Conservation (phyloP, 2,329 filamentous ascomycete species). For the Sclerotinia glacialis region DNA sequence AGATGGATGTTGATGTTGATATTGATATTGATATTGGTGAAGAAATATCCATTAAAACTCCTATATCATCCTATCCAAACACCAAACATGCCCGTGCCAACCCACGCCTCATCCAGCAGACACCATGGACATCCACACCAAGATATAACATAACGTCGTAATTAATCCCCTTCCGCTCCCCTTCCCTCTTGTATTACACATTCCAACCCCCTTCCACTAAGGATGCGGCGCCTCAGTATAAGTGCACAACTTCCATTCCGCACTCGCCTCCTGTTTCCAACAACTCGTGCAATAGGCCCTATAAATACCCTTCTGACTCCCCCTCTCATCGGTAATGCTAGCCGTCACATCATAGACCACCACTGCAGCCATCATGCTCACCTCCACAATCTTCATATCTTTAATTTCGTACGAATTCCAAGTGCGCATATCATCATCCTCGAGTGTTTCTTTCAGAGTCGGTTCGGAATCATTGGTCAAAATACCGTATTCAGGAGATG, state of each 20-base stretch:
- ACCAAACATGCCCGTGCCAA: constrained; percentile 11
- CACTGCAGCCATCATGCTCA: constrained; percentile 19
- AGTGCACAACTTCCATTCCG: constrained; percentile 21
- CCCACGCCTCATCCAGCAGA: constrained; percentile 5
- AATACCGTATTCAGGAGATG: constrained; percentile 20
- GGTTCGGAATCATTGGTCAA: constrained; percentile 18
- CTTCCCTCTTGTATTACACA: not conserved
- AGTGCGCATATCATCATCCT: constrained; percentile 19
- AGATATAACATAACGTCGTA: constrained; percentile 5
- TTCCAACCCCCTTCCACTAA: not conserved
- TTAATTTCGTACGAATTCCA: constrained; percentile 18
- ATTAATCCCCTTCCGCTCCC: not conserved
- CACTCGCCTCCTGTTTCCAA: constrained; percentile 20
- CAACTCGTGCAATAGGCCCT: constrained; percentile 20
- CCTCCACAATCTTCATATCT: constrained; percentile 21
- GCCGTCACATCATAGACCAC: constrained; percentile 16
- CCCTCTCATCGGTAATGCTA: constrained; percentile 14
- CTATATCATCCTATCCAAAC: constrained; percentile 12
- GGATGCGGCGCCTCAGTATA: constrained; percentile 20
- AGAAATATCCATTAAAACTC: constrained; percentile 15
- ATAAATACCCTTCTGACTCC: constrained; percentile 3
- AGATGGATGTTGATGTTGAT: too few species aligned
- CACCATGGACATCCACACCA: constrained; percentile 7
- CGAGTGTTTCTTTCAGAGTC: constrained; percentile 18
- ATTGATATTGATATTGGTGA: too few species aligned